Conservation (phyloP, 169 alveolate genomes). For the Cyclospora cayetanensis region DNA sequence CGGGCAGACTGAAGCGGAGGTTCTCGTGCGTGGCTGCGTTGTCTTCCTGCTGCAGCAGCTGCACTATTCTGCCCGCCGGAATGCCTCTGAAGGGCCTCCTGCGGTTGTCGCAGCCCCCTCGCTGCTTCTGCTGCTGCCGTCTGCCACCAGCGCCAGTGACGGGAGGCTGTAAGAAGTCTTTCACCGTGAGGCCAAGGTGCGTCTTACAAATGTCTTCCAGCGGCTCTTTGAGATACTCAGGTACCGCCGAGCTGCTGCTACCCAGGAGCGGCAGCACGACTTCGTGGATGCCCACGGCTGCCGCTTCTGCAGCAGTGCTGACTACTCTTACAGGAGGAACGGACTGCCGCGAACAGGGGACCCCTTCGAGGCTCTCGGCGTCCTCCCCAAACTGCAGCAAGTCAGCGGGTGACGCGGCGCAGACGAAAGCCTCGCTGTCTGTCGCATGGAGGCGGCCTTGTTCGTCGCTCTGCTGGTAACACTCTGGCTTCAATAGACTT, state of each 20-base stretch:
- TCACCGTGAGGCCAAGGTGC: background rate
- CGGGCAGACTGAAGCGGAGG: background rate
- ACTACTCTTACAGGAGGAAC: background rate
- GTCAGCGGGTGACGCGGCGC: background rate
- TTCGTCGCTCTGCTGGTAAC: background rate
- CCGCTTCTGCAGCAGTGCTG: slow-evolving; percentile 17
- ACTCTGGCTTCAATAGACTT: background rate
- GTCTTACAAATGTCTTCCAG: background rate
- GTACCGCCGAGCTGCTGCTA: background rate
- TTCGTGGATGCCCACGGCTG: background rate
- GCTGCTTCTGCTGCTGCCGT: background rate
- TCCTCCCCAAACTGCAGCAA: background rate
- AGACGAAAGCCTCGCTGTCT: background rate
- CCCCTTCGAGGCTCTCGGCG: background rate
- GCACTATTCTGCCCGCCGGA: background rate
- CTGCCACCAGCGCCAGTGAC: background rate
- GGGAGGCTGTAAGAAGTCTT: background rate
- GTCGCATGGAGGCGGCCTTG: background rate
- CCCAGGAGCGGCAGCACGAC: slow-evolving; percentile 69
- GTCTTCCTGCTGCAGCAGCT: background rate
- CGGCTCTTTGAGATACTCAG: background rate
- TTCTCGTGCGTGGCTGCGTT: background rate
- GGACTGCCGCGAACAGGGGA: background rate
- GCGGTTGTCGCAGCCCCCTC: background rate
- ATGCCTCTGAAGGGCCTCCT: background rate